Percentiles rank a stretch among this genome's conserved stretches.
Conservation (phyloP, 1,139 yeast species). For the Blastobotrys elegans region DNA sequence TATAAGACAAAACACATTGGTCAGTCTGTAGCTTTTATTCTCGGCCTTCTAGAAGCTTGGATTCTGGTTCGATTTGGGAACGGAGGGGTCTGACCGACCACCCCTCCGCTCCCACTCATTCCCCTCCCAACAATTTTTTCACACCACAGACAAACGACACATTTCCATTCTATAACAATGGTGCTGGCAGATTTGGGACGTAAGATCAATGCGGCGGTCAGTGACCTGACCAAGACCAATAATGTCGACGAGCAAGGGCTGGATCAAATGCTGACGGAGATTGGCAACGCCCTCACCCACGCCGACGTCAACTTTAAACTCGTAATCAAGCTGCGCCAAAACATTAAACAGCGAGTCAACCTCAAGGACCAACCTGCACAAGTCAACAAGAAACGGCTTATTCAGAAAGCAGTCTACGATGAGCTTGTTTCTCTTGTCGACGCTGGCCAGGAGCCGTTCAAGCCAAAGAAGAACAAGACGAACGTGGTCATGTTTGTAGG, state of each 20-base stretch:
- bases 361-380: conserved; percentile 49
- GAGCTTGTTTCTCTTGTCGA: conserved; percentile 86
- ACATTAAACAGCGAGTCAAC: conserved; percentile 56
- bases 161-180: too few species aligned
- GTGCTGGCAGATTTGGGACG: conserved; percentile 93
- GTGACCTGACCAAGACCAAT: conserved; percentile 59
- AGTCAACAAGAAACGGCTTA: conserved; percentile 59
- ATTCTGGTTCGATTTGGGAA: too few species aligned
- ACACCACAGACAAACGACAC: too few species aligned
- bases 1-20: too few species aligned
- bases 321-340: conserved; percentile 71
- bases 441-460: conserved; percentile 53
- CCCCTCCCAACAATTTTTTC: too few species aligned
- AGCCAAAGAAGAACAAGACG: conserved; percentile 74
- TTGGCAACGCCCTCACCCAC: conserved; percentile 84
- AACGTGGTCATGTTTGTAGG: conserved; percentile 96
- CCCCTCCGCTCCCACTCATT: too few species aligned
- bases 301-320: conserved; percentile 86
- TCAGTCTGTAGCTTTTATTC: too few species aligned
- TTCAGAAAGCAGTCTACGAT: conserved; percentile 91
- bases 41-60: too few species aligned
- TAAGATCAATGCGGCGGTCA: conserved; percentile 71
- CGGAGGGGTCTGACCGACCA: too few species aligned
- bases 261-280: conserved; percentile 73
- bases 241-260: conserved; percentile 59